These are phyloP conservation scores for Collybiopsis luxurians DNA, from an alignment of 768 basidiomycete genomes.

Conservation along the genomic window DNA sequence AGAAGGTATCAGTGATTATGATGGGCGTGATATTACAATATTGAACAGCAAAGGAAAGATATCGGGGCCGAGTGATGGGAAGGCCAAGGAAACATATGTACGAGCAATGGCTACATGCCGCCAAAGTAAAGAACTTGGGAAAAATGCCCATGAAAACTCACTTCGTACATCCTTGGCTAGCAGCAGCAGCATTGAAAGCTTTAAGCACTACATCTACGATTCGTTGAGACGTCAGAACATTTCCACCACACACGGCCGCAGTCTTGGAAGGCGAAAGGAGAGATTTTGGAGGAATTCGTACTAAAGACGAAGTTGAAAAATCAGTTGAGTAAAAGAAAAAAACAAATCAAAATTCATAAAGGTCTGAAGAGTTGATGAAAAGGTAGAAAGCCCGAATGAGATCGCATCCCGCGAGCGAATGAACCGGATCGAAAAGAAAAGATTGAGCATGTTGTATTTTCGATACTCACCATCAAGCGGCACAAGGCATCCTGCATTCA, in stretches of 20 bases:
- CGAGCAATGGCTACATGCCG: slow-evolving; percentile 9
- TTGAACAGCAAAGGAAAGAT: no score
- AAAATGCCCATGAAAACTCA: slow-evolving; percentile 30
- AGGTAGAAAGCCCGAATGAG: neutral
- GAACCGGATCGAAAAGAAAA: neutral
- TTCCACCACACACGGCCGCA: slow-evolving; percentile 91
- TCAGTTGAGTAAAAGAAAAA: neutral
- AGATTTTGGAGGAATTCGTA: slow-evolving; percentile 78
- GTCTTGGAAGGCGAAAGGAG: slow-evolving; percentile 80
- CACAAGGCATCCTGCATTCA: slow-evolving; percentile 92
- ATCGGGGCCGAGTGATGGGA: no score
- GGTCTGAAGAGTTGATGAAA: no score
- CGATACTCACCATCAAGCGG: slow-evolving; percentile 72
- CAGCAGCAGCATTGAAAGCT: slow-evolving; percentile 89
- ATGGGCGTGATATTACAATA: no score
- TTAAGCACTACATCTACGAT: slow-evolving; percentile 93
- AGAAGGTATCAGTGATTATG: no score
- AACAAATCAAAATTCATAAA: neutral
- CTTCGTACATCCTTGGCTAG: slow-evolving; percentile 94
- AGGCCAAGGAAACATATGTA: no score
- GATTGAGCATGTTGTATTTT: no score
- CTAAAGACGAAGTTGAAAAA: slow-evolving; percentile 28
- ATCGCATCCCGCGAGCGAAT: neutral
- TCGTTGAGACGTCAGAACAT: slow-evolving; percentile 88
- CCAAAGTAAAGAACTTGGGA: slow-evolving; percentile 1